These are phyloP conservation scores for Rhodotorula sp. DNA, from an alignment of 1,284 basidiomycete species.

Conservation along the genomic window DNA sequence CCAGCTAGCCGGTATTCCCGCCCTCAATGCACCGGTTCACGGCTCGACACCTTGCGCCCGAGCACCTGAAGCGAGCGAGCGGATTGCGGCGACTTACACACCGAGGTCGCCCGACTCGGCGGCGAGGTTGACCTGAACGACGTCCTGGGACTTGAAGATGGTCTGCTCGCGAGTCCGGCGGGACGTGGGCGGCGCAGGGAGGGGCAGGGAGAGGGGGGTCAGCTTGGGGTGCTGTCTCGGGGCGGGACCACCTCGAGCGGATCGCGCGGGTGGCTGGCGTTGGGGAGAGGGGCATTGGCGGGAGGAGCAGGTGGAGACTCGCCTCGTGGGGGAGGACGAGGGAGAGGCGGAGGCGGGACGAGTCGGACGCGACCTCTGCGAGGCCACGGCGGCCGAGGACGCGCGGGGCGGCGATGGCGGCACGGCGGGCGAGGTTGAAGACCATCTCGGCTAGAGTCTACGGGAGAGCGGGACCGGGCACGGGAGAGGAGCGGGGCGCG, in stretches of 20 bases:
- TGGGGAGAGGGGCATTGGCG: neutral
- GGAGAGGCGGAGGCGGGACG: constrained; percentile 83
- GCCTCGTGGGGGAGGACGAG: constrained; percentile 92
- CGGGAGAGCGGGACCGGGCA: neutral
- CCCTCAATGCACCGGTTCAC: too few relatives aligned
- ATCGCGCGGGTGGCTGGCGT: neutral
- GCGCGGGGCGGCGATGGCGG: constrained; percentile 18
- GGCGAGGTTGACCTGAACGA: constrained; percentile 89
- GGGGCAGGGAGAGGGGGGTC: neutral
- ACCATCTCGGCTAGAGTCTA: neutral
- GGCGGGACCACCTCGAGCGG: neutral
- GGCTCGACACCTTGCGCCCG: too few relatives aligned
- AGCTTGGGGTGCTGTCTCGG: neutral
- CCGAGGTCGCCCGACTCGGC: constrained; percentile 98
- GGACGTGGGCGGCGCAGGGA: neutral
- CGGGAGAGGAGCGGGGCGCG: neutral
- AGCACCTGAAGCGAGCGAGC: neutral
- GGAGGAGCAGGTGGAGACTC: constrained; percentile 42
- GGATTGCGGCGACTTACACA: constrained; percentile 56
- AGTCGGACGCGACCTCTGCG: constrained; percentile 67
- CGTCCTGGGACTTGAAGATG: constrained; percentile 81
- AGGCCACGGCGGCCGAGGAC: constrained; percentile 55
- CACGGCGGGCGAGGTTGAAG: constrained; percentile 23
- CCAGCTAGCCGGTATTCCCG: too few relatives aligned
- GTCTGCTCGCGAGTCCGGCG: constrained; percentile 58